Conservation (phyloP, 768 basidiomycete species). For the Russula compacta region DNA sequence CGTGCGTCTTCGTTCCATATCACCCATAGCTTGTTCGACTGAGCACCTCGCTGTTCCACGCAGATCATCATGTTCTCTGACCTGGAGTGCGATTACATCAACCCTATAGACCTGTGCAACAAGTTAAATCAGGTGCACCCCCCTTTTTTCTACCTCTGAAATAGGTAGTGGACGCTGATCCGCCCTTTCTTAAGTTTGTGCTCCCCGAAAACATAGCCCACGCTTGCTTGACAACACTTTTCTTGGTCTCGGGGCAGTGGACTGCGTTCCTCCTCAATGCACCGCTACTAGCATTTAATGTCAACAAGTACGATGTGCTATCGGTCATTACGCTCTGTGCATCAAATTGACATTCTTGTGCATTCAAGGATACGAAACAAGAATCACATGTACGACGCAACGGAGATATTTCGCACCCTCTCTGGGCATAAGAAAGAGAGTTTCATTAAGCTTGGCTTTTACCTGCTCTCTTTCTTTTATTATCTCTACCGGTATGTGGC, state of each 20-base stretch:
- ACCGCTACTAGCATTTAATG: slow-evolving; percentile 82
- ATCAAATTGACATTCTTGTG: background rate
- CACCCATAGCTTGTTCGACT: background rate
- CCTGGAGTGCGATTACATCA: slow-evolving; percentile 99
- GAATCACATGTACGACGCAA: slow-evolving; percentile 98
- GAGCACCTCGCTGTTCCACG: background rate
- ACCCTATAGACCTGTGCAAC: slow-evolving; percentile 99
- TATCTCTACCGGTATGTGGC: slow-evolving; percentile 74
- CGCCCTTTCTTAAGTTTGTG: slow-evolving; percentile 64
- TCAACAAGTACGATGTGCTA: slow-evolving; percentile 70
- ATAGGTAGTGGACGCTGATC: background rate
- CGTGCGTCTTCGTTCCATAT: slow-evolving; percentile 44
- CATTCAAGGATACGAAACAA: slow-evolving; percentile 72
- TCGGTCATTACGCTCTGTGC: background rate
- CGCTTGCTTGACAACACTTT: slow-evolving; percentile 80
- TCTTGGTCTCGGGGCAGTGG: slow-evolving; percentile 96
- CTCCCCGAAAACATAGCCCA: slow-evolving; percentile 94
- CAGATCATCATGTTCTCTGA: slow-evolving; percentile 99
- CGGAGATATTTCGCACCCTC: slow-evolving; percentile 95
- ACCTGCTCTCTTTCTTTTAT: slow-evolving; percentile 86
- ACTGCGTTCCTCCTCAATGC: slow-evolving; percentile 83
- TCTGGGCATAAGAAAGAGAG: slow-evolving; percentile 93
- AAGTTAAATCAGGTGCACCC: slow-evolving; percentile 84
- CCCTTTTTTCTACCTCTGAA: background rate
- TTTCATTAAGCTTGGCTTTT: slow-evolving; percentile 92